Evolutionary conservation across 352 stramenopile species (phyloP).

Genomic region (Proteromonas lacertae): DNA sequence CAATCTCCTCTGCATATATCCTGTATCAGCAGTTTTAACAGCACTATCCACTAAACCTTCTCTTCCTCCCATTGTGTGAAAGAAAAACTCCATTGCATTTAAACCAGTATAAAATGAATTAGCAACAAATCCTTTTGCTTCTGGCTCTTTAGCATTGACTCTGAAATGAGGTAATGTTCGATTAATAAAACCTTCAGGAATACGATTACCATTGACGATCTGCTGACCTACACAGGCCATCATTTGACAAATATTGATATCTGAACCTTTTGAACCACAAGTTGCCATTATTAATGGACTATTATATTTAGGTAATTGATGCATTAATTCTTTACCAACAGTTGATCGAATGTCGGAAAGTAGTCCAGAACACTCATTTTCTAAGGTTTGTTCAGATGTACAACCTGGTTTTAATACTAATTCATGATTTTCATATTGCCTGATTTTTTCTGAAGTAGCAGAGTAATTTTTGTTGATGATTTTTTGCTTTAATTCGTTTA

Average conservation of each 20-base stretch:
- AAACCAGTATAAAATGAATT: constrained; percentile 96
- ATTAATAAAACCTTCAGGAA: constrained; percentile 92
- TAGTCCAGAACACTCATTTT: constrained; percentile 89
- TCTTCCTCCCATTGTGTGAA: constrained; percentile 95
- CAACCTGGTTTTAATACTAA: constrained; percentile 18
- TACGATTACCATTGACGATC: constrained; percentile 19
- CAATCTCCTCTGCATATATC: constrained; percentile 90
- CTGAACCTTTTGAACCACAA: constrained; percentile 89
- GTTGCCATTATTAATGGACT: constrained; percentile 81
- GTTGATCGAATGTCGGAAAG: constrained; percentile 84
- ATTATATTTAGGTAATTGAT: constrained; percentile 81
- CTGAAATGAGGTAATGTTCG: constrained; percentile 80
- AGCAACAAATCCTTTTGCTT: constrained; percentile 91
- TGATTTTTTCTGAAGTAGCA: constrained; percentile 17
- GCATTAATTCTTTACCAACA: constrained; percentile 83
- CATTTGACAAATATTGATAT: constrained; percentile 99
- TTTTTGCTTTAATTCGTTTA: constrained; percentile 63
- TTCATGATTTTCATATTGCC: constrained; percentile 2
- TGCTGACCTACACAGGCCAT: constrained; percentile 58
- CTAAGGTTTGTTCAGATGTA: constrained; percentile 76
- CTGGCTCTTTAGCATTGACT: constrained; percentile 44
- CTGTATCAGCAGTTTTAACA: constrained; percentile 95
- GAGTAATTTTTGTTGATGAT: constrained; percentile 40
- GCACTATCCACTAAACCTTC: constrained; percentile 98
- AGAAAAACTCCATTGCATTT: constrained; percentile 97